Evolutionary conservation across 768 basidiomycete species (phyloP), one percentile per base, ranked within the genome.

Genomic region (Cyclocybe aegerita): DNA sequence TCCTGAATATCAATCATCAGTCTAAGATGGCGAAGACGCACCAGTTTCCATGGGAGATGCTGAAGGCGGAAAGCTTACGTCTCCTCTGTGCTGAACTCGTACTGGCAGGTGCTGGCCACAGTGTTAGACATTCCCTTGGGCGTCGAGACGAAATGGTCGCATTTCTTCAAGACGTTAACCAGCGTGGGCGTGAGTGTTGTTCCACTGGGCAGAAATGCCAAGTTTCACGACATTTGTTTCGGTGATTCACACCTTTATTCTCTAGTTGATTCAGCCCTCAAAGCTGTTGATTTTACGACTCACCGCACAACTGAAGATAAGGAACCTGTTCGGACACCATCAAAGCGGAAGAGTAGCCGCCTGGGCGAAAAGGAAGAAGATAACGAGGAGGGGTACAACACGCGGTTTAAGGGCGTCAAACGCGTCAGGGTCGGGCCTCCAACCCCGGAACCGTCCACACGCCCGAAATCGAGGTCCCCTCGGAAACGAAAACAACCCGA

Each of bases 11-110:
- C 5, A 23, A 3, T 23, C 23, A 3, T 3, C 5, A 23, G 23
- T 5, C 5, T 23, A 23, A 23, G 11, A 42, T 42, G 40, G 40
- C 16, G 9, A 46, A 16, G 42, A 16, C 11, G 8, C 17, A 33
- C 4, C 53, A 47, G 48, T 65, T 59, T 52, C 64, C 62, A 14
- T 65, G 64, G 64, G 58, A 62, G 1, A 11, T 50, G 16, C 40
- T 65, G 11, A 65, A 62, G 39, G 60, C 59, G 34, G 62, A 64
- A 43, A 62, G 64, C 43, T 48, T 65, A 30, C 60, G 64, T 15
- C 50, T 62, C 9, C 51, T 65, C 9, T 60, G 60, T 39, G 40
- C 49, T 7, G 60, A 65, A 39, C 46, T 65, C 6, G 52, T 57
- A 12, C 56, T 59, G 23, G 23, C 23, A 32, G 54, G 44, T 12